Evolutionary conservation across 768 basidiomycete genomes (phyloP), one percentile per base, ranked within the genome.

Genomic region (Mycena epipterygia): DNA sequence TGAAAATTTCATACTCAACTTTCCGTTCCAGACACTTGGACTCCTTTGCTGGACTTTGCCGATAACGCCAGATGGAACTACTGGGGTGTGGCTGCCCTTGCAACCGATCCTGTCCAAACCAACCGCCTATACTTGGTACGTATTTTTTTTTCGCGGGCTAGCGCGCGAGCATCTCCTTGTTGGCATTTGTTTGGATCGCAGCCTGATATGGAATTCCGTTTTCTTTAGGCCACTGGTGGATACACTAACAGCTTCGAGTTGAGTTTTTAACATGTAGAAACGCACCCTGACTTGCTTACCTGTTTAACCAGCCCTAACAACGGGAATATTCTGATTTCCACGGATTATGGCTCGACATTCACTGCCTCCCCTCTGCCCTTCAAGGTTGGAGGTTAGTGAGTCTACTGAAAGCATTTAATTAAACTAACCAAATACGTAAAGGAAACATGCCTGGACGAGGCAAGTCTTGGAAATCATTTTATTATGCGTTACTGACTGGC

Each of bases 1-100:
- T 14, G n/a, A 33, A 0, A 21, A n/a, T 39, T 14, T 33, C 3
- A 60, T 37, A 16, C 56, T 46, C 17, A 64, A 8, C 13, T 59
- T 30, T 51, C 53, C 32, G n/a, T 46, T 35, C 7, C 16, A 69
- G 87, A 89, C 59, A 80, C 88, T 2, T 91, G 91, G 90, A 89
- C 88, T 0, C 89, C 90, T 44, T 79, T 91, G 25, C 81, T 90
- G 41, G 90, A 91, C 74, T 91, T 89, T 71, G 83, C 81, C 8
- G 81, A 79, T 74, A 73, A 85, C 70, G 69, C 82, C 16, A 76
- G 82, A 52, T 91, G 90, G 90, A 85, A 88, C 62, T 86, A 89
- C 70, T 90, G 88, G 88, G 88, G 89, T 27, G 83, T 87, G 23
- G 89, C 90, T 73, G 88, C 90, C 4, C 80, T 92, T 37, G 90